Percentiles rank a stretch among this genome's conserved stretches.
These are phyloP conservation scores for Backusella macrospora DNA, from an alignment of 192 early-diverging fungal genomes.

Conservation along the genomic window DNA sequence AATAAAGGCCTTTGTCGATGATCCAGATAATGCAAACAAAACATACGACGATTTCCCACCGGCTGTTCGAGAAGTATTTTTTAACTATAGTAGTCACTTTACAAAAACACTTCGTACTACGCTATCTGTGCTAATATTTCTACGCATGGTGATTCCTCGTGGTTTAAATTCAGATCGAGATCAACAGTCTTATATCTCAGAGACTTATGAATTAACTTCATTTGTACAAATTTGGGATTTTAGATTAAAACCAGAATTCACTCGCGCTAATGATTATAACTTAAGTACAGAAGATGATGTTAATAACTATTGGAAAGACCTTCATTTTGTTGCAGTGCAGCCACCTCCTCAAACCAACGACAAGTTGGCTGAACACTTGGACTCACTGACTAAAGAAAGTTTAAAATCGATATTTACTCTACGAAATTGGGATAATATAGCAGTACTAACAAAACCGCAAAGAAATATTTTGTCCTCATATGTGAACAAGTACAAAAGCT, in stretches of 20 bases:
- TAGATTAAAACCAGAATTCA: neutral
- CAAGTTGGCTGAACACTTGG: neutral
- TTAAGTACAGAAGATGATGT: neutral
- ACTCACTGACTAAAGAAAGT: neutral
- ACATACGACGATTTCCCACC: neutral
- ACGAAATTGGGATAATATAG: slow-evolving; percentile 21
- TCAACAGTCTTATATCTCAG: neutral
- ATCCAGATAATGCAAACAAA: neutral
- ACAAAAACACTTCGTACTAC: neutral
- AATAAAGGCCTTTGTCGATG: neutral
- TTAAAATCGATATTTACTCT: neutral
- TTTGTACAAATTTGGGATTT: neutral
- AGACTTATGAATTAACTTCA: neutral
- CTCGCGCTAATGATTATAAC: neutral
- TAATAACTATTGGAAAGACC: slow-evolving; percentile 16
- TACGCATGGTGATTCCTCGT: neutral
- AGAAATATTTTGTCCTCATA: neutral
- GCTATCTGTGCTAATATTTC: neutral
- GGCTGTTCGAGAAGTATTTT: neutral
- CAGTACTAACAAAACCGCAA: neutral
- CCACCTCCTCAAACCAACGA: neutral
- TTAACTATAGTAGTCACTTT: neutral
- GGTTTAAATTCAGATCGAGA: neutral
- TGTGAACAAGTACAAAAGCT: slow-evolving; percentile 7
- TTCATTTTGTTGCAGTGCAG: neutral